Conservation (phyloP, 352 stramenopile genomes). For the Phytophthora pisi region DNA sequence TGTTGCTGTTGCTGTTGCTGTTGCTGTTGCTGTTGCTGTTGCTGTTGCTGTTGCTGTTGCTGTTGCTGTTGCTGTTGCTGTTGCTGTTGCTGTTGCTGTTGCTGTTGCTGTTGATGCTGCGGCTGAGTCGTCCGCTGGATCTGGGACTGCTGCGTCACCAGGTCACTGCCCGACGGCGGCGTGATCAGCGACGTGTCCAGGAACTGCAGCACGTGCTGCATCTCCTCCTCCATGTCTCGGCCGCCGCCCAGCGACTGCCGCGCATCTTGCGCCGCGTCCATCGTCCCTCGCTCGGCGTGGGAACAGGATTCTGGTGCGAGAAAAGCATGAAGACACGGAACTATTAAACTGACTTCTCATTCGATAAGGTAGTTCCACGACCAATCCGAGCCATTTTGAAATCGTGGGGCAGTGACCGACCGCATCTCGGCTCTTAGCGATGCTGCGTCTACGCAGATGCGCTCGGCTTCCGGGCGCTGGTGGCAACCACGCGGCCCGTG, state of each 20-base stretch:
- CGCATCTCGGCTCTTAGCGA: conserved; percentile 3
- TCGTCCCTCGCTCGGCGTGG: conserved; percentile 1
- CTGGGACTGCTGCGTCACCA: conserved; percentile 23
- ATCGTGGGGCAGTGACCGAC: conserved; percentile 4
- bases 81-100: conserved; percentile 4
- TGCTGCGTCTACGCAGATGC: conserved; percentile 28
- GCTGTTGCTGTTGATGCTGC: neutral
- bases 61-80: conserved; percentile 5
- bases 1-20: conserved; percentile 2
- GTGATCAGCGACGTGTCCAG: conserved; percentile 61
- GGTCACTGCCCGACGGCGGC: conserved; percentile 37
- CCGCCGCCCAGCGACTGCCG: conserved; percentile 22
- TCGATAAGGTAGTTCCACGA: neutral
- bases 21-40: neutral
- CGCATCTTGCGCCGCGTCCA: conserved; percentile 21
- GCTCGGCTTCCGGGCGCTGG: conserved; percentile 1
- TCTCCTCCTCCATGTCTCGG: conserved; percentile 49
- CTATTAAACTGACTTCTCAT: conserved; percentile 3
- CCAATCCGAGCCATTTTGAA: neutral
- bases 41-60: conserved; percentile 4
- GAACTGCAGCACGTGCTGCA: conserved; percentile 72
- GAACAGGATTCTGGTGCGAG: conserved; percentile 23
- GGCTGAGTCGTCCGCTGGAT: conserved; percentile 16
- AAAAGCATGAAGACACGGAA: conserved; percentile 1
- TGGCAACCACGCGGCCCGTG: conserved; percentile 11